phyloP scores from a whole-genome alignment of 495 filamentous ascomycete genomes.

The Podospora tetraspora region DNA sequence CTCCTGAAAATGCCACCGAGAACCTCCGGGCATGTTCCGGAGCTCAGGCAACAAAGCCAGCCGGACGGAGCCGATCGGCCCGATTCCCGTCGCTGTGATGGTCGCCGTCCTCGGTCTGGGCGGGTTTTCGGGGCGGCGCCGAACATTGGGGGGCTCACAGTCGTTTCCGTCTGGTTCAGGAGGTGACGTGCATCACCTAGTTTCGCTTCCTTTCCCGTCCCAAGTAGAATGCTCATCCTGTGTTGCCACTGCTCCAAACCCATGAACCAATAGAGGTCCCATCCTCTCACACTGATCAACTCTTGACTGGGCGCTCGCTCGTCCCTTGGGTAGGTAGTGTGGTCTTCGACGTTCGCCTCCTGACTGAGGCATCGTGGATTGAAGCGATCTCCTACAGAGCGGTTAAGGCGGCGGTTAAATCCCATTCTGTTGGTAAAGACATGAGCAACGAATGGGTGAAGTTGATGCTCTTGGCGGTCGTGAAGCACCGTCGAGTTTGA shows the following conservation, averaged over 20 bases:
- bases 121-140: not conserved
- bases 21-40: not conserved
- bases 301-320: not conserved
- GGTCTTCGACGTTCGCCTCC: too few species aligned
- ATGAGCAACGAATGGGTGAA: not conserved
- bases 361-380: not conserved
- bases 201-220: not conserved
- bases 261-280: not conserved
- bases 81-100: not conserved
- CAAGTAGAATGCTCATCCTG: too few species aligned
- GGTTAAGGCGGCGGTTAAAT: not conserved
- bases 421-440: not conserved
- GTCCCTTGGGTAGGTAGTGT: too few species aligned
- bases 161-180: not conserved
- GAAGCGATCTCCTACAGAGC: not conserved
- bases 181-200: not conserved
- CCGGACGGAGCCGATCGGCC: not conserved
- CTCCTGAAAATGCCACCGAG: not conserved
- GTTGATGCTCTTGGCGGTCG: conserved; percentile 2
- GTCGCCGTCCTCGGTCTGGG: not conserved
- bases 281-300: not conserved
- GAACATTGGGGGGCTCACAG: not conserved
- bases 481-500: conserved; percentile 4
- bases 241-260: not conserved
- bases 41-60: not conserved